Conservation (phyloP, 2,329 filamentous ascomycete genomes). For the Hypoxylon sp. region DNA sequence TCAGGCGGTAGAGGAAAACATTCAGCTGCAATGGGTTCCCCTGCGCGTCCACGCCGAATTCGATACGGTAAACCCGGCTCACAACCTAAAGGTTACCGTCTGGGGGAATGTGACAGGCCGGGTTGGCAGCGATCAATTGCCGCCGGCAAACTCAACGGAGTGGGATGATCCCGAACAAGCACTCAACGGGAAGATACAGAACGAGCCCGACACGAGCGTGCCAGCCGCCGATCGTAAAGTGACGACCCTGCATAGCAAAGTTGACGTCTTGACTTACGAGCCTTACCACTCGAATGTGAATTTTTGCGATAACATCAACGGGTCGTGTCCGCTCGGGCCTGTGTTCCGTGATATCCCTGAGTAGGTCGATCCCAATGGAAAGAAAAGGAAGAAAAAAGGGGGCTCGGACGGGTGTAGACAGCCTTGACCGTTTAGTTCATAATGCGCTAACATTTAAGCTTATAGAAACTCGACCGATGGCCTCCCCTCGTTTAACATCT, state of each 20-base stretch:
- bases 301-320: slow-evolving; percentile 75
- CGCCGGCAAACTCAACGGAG: slow-evolving; percentile 63
- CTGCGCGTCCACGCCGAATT: slow-evolving; percentile 78
- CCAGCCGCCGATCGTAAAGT: slow-evolving; percentile 59
- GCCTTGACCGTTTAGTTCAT: no score
- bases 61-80: slow-evolving; percentile 64
- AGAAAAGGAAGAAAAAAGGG: neutral
- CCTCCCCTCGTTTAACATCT: slow-evolving; percentile 77
- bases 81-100: slow-evolving; percentile 78
- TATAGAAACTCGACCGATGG: slow-evolving; percentile 42
- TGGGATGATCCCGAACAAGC: slow-evolving; percentile 70
- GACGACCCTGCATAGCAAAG: slow-evolving; percentile 76
- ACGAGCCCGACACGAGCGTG: slow-evolving; percentile 59
- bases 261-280: slow-evolving; percentile 80
- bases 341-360: slow-evolving; percentile 63
- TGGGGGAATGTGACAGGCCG: slow-evolving; percentile 93
- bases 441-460: slow-evolving; percentile 22
- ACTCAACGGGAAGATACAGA: slow-evolving; percentile 78
- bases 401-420: no score
- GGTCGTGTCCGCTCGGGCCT: slow-evolving; percentile 77
- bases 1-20: slow-evolving; percentile 53
- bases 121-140: slow-evolving; percentile 64
- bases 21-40: slow-evolving; percentile 81
- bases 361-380: slow-evolving; percentile 47
- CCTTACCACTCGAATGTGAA: slow-evolving; percentile 64